phyloP scores from a whole-genome alignment of 1,284 basidiomycete genomes.

The Neonothopanus nambi region DNA sequence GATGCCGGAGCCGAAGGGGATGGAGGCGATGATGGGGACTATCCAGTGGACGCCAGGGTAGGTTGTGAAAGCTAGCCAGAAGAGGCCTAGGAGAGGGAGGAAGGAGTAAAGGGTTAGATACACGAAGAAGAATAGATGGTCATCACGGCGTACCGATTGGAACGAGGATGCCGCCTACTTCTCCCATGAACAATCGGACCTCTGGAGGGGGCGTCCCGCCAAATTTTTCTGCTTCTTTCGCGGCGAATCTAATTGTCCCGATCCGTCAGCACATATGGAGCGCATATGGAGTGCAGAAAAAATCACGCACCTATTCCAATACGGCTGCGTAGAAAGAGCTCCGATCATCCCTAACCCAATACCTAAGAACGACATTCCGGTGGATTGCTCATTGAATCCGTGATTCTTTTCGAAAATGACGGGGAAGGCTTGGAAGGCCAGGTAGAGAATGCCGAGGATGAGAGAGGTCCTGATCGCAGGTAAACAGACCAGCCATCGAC shows the following conservation, averaged over 20 bases:
- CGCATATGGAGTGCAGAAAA: too few relatives aligned
- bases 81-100: too few relatives aligned
- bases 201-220: conserved; percentile 33
- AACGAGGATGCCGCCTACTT: conserved; percentile 44
- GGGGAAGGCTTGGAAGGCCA: conserved; percentile 72
- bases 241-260: conserved; percentile 56
- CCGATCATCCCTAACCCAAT: conserved; percentile 69
- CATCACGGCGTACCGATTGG: conserved; percentile 60
- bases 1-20: conserved; percentile 34
- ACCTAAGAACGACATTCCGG: conserved; percentile 71
- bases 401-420: conserved; percentile 67
- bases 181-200: conserved; percentile 10
- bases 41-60: conserved; percentile 47
- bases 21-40: conserved; percentile 36
- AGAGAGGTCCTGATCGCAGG: conserved; percentile 51
- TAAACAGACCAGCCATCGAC: conserved; percentile 63
- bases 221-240: conserved; percentile 34
- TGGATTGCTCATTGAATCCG: conserved; percentile 59
- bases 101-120: too few relatives aligned
- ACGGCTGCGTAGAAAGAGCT: conserved; percentile 56
- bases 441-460: conserved; percentile 76
- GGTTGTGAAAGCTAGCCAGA: conserved; percentile 41
- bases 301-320: conserved; percentile 65
- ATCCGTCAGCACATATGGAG: too few relatives aligned
- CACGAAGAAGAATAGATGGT: too few relatives aligned